A percentile compares a stretch with the other conserved stretches of the same genome.
Conservation (phyloP, 495 filamentous ascomycete species). For the Penicillium waksmanii region DNA sequence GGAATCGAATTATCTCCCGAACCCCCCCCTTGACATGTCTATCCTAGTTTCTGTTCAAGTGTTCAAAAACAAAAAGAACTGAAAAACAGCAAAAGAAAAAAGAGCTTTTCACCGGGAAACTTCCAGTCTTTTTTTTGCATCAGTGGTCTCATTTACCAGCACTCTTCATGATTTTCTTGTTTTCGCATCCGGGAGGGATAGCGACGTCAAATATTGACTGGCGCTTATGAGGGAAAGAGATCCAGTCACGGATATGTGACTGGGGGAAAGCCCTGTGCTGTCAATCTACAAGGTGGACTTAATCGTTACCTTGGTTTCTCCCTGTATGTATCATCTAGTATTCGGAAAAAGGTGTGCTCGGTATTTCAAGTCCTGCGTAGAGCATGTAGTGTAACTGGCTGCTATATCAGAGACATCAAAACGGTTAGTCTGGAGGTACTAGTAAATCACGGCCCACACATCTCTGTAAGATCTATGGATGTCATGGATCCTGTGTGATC, state of each 20-base stretch:
- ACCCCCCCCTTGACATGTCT: slow-evolving; percentile 50
- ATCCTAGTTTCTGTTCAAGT: slow-evolving; percentile 51
- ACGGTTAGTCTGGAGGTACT: neutral
- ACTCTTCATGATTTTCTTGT: slow-evolving; percentile 32
- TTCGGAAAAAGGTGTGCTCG: slow-evolving; percentile 45
- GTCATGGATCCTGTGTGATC: neutral
- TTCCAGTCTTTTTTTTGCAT: slow-evolving; percentile 35
- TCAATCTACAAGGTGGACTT: slow-evolving; percentile 64
- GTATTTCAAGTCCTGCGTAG: slow-evolving; percentile 20
- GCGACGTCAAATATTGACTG: slow-evolving; percentile 59
- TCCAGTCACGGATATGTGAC: slow-evolving; percentile 54
- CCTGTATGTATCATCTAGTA: slow-evolving; percentile 51
- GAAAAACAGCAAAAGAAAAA: slow-evolving; percentile 46
- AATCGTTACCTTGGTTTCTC: slow-evolving; percentile 61
- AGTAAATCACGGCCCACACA: neutral
- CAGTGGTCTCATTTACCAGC: slow-evolving; percentile 32
- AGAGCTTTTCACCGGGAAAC: slow-evolving; percentile 36
- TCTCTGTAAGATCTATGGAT: neutral
- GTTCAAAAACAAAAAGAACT: slow-evolving; percentile 41
- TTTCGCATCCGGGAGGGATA: slow-evolving; percentile 49
- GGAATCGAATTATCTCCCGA: slow-evolving; percentile 30
- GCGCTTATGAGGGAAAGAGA: slow-evolving; percentile 99
- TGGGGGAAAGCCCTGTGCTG: slow-evolving; percentile 96
- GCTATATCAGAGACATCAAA: slow-evolving; percentile 1
- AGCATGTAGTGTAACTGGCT: slow-evolving; percentile 15